These are phyloP conservation scores for Pharus latifolius DNA, from an alignment of 176 grass and related monocot species.

Conservation along the genomic window DNA sequence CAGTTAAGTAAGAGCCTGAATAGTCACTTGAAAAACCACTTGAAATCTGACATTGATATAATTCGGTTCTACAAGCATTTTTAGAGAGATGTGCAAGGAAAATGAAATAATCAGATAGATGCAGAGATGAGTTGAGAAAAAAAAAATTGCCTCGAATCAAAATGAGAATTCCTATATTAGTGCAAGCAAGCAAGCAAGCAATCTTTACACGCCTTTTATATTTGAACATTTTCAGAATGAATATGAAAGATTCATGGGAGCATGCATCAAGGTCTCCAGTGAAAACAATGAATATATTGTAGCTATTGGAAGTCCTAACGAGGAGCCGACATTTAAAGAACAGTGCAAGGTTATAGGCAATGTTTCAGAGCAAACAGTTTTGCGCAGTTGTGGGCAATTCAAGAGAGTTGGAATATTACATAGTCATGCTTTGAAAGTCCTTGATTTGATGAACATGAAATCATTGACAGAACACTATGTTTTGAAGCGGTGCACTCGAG, in stretches of 20 bases:
- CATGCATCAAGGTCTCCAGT: not conserved
- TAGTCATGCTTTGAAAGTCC: constrained; percentile 23
- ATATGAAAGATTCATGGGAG: constrained; percentile 24
- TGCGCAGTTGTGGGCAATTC: constrained; percentile 18
- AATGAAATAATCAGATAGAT: no score
- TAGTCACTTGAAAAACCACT: not conserved
- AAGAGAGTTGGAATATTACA: constrained; percentile 21
- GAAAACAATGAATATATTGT: not conserved
- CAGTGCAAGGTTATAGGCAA: constrained; percentile 9
- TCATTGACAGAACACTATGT: no score
- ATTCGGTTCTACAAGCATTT: constrained; percentile 12
- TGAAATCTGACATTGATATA: constrained; percentile 6
- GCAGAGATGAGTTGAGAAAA: no score
- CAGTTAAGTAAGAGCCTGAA: constrained; percentile 8
- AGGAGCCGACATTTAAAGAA: not conserved
- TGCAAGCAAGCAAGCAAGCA: constrained; percentile 28
- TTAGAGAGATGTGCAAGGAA: not conserved
- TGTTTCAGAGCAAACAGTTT: constrained; percentile 3
- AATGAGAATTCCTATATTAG: constrained; percentile 25
- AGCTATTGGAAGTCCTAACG: not conserved
- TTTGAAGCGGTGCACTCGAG: no score
- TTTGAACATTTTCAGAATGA: constrained; percentile 21
- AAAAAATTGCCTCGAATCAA: no score
- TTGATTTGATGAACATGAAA: constrained; percentile 33
- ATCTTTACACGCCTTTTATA: constrained; percentile 6